Percentiles rank a stretch among this genome's conserved stretches.
phyloP scores from a whole-genome alignment of 140 eudicot genomes.

The Flaveria floridana region DNA sequence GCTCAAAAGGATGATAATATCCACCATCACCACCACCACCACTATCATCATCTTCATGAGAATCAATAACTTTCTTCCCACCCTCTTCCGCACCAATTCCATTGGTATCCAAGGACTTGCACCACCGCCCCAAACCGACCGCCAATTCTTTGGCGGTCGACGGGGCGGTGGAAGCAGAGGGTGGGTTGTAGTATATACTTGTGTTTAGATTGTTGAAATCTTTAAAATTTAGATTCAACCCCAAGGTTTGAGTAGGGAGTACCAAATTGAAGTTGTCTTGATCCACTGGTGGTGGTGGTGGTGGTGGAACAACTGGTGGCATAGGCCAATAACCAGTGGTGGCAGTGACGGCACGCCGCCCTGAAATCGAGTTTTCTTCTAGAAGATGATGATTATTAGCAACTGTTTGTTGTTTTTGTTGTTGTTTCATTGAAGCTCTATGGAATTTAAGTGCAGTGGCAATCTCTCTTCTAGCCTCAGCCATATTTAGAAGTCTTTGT shows the following conservation, averaged over 20 bases:
- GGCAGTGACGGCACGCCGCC: constrained; percentile 4
- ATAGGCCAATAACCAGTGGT: constrained; percentile 41
- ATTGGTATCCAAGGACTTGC: not conserved
- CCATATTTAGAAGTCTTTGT: constrained; percentile 85
- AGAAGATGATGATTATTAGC: constrained; percentile 29
- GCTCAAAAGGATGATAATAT: constrained; percentile 52
- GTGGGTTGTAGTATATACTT: constrained; percentile 36
- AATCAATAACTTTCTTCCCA: not conserved
- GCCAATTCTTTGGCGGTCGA: constrained; percentile 30
- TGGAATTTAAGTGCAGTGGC: constrained; percentile 91
- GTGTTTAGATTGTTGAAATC: constrained; percentile 60
- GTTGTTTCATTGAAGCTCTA: constrained; percentile 83
- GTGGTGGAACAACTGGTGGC: constrained; percentile 39
- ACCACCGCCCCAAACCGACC: constrained; percentile 28
- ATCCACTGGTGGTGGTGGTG: constrained; percentile 30
- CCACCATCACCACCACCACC: constrained; percentile 18
- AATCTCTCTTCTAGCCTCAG: constrained; percentile 89
- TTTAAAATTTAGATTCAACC: constrained; percentile 76
- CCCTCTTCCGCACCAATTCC: constrained; percentile 39
- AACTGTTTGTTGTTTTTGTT: constrained; percentile 22
- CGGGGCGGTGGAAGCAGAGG: constrained; percentile 42
- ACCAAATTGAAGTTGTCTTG: constrained; percentile 45
- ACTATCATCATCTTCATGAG: constrained; percentile 26
- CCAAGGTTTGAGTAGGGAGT: constrained; percentile 86
- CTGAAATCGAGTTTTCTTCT: too few relatives aligned